A percentile compares a stretch with the other conserved stretches of the same genome.
phyloP scores from a whole-genome alignment of 768 basidiomycete species.

The Pisolithus albus region DNA sequence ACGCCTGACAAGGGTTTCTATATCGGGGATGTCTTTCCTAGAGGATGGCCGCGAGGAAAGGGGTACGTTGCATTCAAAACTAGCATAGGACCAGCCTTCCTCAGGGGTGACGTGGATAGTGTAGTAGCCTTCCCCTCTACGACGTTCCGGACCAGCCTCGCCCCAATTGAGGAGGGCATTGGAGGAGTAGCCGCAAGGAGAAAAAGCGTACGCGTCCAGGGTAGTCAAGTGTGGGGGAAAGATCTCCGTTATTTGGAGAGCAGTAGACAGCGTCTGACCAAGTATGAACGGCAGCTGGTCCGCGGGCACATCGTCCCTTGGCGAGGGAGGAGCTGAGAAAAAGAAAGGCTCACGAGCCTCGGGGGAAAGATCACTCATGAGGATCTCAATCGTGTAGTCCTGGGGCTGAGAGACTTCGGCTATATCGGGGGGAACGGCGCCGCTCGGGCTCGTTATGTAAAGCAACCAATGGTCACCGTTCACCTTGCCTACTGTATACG shows the following conservation, averaged over 20 bases:
- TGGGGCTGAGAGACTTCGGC: constrained; percentile 26
- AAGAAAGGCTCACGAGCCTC: constrained; percentile 76
- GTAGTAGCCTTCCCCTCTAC: constrained; percentile 80
- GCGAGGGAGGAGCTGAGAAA: constrained; percentile 36
- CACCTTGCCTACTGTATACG: constrained; percentile 95
- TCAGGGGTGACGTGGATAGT: constrained; percentile 99
- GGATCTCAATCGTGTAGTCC: constrained; percentile 96
- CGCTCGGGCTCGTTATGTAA: constrained; percentile 71
- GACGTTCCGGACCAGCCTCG: constrained; percentile 16
- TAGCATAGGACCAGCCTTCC: constrained; percentile 96
- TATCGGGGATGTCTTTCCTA: constrained; percentile 53
- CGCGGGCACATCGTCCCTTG: constrained; percentile 47
- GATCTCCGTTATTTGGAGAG: constrained; percentile 73
- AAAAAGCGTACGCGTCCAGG: constrained; percentile 89
- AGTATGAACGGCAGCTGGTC: constrained; percentile 18
- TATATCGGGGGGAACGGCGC: constrained; percentile 10
- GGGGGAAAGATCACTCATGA: constrained; percentile 88
- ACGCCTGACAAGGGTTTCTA: constrained; percentile 75
- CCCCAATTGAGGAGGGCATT: constrained; percentile 81
- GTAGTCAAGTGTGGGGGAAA: constrained; percentile 76
- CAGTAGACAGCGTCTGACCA: constrained; percentile 46
- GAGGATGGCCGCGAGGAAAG: constrained; percentile 31
- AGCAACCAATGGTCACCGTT: constrained; percentile 99
- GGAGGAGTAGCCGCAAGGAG: constrained; percentile 93
- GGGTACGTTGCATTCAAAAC: constrained; percentile 98